Evolutionary conservation across 2,329 filamentous ascomycete genomes (phyloP).

Genomic region (Fusarium scirpi): DNA sequence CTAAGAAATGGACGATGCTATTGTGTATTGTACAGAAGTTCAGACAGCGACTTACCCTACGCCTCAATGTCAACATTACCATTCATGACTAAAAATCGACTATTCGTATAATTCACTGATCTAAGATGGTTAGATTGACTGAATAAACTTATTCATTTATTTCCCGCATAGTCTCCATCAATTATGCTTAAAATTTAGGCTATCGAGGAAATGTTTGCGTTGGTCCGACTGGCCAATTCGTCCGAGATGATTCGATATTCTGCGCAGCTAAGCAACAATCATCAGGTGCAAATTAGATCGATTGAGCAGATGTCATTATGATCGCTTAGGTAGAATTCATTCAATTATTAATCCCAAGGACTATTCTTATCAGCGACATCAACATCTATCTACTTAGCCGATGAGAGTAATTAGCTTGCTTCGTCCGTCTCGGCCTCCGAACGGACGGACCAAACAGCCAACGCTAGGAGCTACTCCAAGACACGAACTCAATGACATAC

Average conservation of each 20-base stretch:
- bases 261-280: no score
- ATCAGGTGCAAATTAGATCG: no score
- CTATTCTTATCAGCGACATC: not conserved
- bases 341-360: not conserved
- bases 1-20: not conserved
- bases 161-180: not conserved
- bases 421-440: conserved; percentile 43
- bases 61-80: not conserved
- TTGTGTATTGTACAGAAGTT: not conserved
- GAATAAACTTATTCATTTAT: not conserved
- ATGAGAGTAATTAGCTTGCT: not conserved
- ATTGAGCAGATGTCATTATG: no score
- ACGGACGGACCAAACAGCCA: conserved; percentile 6
- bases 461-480: not conserved
- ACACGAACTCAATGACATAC: not conserved
- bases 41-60: not conserved
- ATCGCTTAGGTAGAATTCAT: no score
- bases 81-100: not conserved
- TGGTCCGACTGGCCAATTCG: not conserved
- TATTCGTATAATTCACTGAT: not conserved
- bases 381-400: not conserved
- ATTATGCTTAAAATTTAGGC: not conserved
- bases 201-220: not conserved
- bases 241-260: no score
- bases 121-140: no score